phyloP scores from a whole-genome alignment of 768 basidiomycete genomes.

The Lentinus tigrinus region DNA sequence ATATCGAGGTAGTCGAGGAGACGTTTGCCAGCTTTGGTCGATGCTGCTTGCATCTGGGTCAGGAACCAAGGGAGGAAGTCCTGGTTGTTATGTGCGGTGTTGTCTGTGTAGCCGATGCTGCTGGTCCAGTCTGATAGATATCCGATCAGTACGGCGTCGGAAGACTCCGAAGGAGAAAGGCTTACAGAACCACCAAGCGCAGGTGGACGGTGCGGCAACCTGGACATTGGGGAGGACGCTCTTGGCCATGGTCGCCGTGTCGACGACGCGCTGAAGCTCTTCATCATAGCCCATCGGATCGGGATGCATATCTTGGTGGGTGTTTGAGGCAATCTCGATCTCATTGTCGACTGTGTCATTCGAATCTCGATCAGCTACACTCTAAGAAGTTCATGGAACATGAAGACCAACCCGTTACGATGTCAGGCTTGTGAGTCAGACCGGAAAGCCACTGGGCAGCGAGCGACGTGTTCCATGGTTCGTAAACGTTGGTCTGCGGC shows the following conservation, averaged over 20 bases:
- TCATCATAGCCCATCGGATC: slow-evolving; percentile 48
- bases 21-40: slow-evolving; percentile 36
- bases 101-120: slow-evolving; percentile 45
- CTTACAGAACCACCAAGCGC: slow-evolving; percentile 31
- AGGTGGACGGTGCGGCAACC: slow-evolving; percentile 45
- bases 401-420: slow-evolving; percentile 33
- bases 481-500: slow-evolving; percentile 42
- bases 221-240: slow-evolving; percentile 42
- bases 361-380: not conserved
- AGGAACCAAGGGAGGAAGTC: slow-evolving; percentile 62
- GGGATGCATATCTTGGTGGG: slow-evolving; percentile 60
- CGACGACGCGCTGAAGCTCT: slow-evolving; percentile 45
- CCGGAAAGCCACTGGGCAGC: slow-evolving; percentile 45
- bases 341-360: slow-evolving; percentile 45
- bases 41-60: slow-evolving; percentile 42
- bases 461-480: slow-evolving; percentile 46
- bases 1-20: slow-evolving; percentile 56
- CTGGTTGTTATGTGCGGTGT: slow-evolving; percentile 47
- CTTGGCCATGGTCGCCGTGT: slow-evolving; percentile 42
- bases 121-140: slow-evolving; percentile 50
- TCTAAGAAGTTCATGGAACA: not conserved
- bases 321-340: slow-evolving; percentile 53
- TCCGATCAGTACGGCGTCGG: not conserved
- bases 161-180: not conserved
- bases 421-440: slow-evolving; percentile 45